Conservation (phyloP, 257 asterid genomes). For the Jaltomata sinuosa region DNA sequence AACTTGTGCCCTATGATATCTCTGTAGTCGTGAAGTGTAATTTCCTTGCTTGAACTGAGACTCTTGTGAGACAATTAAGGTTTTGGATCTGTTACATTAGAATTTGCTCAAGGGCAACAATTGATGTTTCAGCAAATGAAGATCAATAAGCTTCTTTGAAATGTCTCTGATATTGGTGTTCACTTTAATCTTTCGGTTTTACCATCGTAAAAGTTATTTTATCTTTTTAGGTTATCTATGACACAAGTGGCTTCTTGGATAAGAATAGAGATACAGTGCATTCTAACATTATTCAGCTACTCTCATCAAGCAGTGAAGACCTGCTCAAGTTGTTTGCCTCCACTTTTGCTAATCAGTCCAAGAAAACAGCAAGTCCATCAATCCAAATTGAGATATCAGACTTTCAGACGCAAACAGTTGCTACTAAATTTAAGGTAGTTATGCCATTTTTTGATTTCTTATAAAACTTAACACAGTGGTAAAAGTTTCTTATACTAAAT, state of each 20-base stretch:
- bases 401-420: constrained; percentile 64
- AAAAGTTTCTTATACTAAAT: not conserved
- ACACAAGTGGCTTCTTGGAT: constrained; percentile 63
- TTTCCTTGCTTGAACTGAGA: not conserved
- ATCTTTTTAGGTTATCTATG: constrained; percentile 56
- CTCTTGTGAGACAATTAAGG: not conserved
- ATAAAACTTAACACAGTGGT: not conserved
- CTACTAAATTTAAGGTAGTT: constrained; percentile 66
- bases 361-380: constrained; percentile 17
- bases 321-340: constrained; percentile 57
- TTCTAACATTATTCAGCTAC: constrained; percentile 48
- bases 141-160: not conserved
- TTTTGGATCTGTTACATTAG: not conserved
- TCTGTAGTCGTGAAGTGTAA: not conserved
- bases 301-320: constrained; percentile 42
- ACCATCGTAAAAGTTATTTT: not conserved
- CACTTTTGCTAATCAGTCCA: constrained; percentile 24
- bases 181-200: not conserved
- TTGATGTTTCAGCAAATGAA: not conserved
- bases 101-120: not conserved
- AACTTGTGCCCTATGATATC: not conserved
- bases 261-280: constrained; percentile 74
- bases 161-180: not conserved
- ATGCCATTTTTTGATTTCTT: not conserved
- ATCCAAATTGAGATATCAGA: constrained; percentile 23